Percentiles rank a stretch among this genome's conserved stretches.
Conservation (phyloP, 2,329 filamentous ascomycete genomes). For the Bipolaris cookei region DNA sequence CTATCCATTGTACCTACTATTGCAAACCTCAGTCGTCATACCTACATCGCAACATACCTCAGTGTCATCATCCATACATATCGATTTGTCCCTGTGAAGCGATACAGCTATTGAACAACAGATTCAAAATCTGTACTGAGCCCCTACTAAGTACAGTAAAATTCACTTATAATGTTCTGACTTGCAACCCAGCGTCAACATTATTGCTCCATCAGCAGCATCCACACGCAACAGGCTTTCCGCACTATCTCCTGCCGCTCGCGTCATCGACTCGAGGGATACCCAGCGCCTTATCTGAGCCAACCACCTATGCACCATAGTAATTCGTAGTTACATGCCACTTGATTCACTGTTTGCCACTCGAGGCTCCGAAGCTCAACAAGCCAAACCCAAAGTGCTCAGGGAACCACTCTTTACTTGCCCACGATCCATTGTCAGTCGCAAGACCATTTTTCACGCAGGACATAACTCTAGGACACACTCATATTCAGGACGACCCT, state of each 20-base stretch:
- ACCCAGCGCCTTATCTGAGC: not conserved
- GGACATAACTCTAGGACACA: not conserved
- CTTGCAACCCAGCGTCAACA: not conserved
- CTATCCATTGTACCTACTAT: not conserved
- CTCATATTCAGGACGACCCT: conserved; percentile 2
- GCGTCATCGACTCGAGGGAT: not conserved
- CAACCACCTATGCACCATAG: not conserved
- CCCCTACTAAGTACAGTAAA: not conserved
- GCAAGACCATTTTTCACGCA: conserved; percentile 1
- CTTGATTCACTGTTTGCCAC: not conserved
- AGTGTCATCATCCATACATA: not conserved
- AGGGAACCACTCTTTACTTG: not conserved
- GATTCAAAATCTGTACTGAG: not conserved
- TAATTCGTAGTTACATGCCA: conserved; percentile 5
- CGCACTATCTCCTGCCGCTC: not conserved
- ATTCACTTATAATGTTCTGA: not conserved
- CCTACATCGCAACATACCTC: not conserved
- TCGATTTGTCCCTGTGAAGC: not conserved
- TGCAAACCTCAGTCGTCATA: not conserved
- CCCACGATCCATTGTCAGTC: not conserved
- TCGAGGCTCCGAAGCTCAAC: not conserved
- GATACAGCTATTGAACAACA: not conserved
- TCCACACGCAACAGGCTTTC: not conserved
- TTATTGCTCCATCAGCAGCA: not conserved
- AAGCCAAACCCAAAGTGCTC: not conserved